Conservation (phyloP, 148 eudicot species). For the Persicaria maculosa region DNA sequence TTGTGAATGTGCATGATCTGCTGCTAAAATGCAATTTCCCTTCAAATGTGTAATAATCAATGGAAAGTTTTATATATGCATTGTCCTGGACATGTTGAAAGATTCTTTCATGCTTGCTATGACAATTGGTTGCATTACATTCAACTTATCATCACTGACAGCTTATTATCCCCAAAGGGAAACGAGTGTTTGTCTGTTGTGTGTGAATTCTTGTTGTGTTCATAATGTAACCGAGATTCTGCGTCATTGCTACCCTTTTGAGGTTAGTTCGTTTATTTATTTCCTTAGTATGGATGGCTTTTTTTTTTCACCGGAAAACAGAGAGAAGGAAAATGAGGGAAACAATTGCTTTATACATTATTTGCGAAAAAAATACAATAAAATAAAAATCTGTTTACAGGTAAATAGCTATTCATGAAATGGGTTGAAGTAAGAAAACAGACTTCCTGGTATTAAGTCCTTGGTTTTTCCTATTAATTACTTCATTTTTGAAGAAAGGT, state of each 20-base stretch:
- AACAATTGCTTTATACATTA: neutral
- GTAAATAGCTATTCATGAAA: no score
- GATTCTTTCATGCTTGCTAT: neutral
- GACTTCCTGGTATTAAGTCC: neutral
- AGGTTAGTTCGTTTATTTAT: neutral
- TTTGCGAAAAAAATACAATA: neutral
- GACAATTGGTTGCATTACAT: neutral
- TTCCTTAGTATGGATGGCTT: neutral
- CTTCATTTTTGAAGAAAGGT: neutral
- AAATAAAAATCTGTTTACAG: no score
- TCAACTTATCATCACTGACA: neutral
- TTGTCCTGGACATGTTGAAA: neutral
- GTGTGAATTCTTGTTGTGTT: neutral
- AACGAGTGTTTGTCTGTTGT: neutral
- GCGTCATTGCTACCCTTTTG: neutral
- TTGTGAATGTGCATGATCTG: neutral
- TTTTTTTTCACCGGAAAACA: neutral
- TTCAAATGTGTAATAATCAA: neutral
- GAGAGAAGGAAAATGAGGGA: neutral
- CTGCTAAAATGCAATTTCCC: neutral
- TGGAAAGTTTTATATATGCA: neutral
- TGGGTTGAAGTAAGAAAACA: neutral
- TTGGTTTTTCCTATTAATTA: neutral
- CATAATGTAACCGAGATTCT: neutral
- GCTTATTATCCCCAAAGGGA: neutral